Conservation (phyloP, 768 basidiomycete genomes). For the Sporobolomyces roseus region DNA sequence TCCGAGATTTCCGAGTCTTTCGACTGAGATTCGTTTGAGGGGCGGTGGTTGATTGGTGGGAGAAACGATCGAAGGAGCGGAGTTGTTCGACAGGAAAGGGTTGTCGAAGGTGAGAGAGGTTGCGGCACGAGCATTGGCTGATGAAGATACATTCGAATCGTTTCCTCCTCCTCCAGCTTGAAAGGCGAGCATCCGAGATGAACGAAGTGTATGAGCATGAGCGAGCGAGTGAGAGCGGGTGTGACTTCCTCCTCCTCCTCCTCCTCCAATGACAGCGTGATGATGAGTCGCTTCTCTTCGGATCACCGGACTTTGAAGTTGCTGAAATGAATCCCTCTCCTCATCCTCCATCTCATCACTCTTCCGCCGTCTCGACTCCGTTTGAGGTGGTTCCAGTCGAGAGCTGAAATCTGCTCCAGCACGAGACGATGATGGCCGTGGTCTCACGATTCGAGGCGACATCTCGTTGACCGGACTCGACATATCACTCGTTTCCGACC, state of each 20-base stretch:
- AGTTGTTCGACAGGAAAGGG: slow-evolving; percentile 5
- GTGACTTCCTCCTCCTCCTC: slow-evolving; percentile 1
- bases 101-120: slow-evolving; percentile 18
- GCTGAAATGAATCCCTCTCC: slow-evolving; percentile 14
- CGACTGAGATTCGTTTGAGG: slow-evolving; percentile 37
- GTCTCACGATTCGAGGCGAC: slow-evolving; percentile 3
- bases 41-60: slow-evolving; percentile 22
- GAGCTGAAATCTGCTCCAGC: slow-evolving; percentile 5
- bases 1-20: slow-evolving; percentile 16
- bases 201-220: slow-evolving; percentile 34
- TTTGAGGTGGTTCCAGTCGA: slow-evolving; percentile 17
- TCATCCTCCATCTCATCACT: slow-evolving; percentile 41
- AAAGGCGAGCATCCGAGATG: slow-evolving; percentile 31
- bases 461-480: slow-evolving; percentile 35
- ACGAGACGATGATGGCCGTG: slow-evolving; percentile 5
- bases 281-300: slow-evolving; percentile 19
- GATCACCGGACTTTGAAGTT: neutral
- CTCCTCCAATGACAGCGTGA: neutral
- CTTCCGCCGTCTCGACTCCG: slow-evolving; percentile 36
- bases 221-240: slow-evolving; percentile 32
- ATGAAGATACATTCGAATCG: neutral
- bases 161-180: neutral
- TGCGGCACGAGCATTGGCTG: slow-evolving; percentile 1
- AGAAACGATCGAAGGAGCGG: neutral
- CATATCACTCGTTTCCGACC: slow-evolving; percentile 21